phyloP scores from a whole-genome alignment of 768 basidiomycete species.

The Boletus rubescentipes region DNA sequence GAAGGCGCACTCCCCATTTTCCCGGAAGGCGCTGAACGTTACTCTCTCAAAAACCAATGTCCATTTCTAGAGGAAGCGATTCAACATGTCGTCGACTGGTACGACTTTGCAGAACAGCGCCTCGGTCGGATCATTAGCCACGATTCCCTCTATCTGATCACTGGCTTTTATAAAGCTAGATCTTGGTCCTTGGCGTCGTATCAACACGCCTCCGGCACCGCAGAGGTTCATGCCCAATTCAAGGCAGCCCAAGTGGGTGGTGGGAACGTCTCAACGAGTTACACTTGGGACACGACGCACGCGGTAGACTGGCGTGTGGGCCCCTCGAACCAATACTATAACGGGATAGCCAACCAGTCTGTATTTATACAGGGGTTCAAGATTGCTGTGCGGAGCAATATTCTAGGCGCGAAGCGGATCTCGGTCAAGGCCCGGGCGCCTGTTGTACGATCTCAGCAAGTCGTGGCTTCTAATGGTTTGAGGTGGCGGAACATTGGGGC shows the following conservation, averaged over 20 bases:
- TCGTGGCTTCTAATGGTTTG: not conserved
- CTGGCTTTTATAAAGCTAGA: not conserved
- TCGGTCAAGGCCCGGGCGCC: not conserved
- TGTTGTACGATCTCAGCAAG: not conserved
- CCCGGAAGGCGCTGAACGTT: not conserved
- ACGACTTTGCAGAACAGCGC: not conserved
- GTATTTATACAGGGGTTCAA: constrained; percentile 2
- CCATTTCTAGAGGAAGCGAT: not conserved
- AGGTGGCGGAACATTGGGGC: not conserved
- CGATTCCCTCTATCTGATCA: not conserved
- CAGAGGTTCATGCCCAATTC: not conserved
- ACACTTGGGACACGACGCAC: not conserved
- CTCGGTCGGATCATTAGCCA: not conserved
- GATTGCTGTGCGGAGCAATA: not conserved
- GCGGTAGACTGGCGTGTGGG: not conserved
- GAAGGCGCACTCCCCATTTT: not conserved
- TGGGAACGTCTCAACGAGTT: not conserved
- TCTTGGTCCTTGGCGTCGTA: not conserved
- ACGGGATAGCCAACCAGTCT: not conserved
- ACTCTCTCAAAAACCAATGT: not conserved
- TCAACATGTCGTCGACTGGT: not conserved
- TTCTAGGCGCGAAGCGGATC: not conserved
- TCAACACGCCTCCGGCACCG: not conserved
- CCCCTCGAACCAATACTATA: not conserved
- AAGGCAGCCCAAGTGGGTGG: not conserved